Percentiles rank a stretch among this genome's conserved stretches.
phyloP scores from a whole-genome alignment of 352 stramenopile species.

The Globisporangium viniferum region DNA sequence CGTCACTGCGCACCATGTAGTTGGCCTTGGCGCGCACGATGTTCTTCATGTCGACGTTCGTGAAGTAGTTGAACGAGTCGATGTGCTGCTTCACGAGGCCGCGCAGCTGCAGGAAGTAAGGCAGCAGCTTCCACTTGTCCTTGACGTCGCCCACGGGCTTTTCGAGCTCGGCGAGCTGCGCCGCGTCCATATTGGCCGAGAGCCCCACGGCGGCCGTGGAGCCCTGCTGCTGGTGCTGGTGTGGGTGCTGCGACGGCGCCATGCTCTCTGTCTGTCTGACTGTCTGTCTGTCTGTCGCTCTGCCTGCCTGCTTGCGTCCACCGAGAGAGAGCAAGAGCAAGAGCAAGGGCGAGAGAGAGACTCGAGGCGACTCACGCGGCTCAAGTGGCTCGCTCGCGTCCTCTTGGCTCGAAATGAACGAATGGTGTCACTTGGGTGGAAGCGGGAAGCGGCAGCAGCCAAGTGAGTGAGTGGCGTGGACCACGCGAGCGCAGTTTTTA shows the following conservation, averaged over 20 bases:
- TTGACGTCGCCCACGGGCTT: slow-evolving; percentile 76
- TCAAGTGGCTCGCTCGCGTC: slow-evolving; percentile 1
- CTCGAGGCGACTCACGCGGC: not conserved
- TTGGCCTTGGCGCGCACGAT: slow-evolving; percentile 95
- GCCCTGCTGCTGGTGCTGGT: slow-evolving; percentile 2
- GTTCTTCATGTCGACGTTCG: slow-evolving; percentile 98
- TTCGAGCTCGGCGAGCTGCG: slow-evolving; percentile 56
- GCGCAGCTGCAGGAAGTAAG: slow-evolving; percentile 95
- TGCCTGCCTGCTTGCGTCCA: not conserved
- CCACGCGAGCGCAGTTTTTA: not conserved
- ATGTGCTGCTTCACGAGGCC: slow-evolving; percentile 98
- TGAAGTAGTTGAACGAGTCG: slow-evolving; percentile 99
- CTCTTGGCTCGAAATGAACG: slow-evolving; percentile 5
- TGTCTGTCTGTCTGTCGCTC: not conserved
- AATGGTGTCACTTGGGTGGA: slow-evolving; percentile 12
- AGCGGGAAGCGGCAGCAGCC: not conserved
- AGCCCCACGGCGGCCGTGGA: slow-evolving; percentile 11
- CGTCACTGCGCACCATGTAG: slow-evolving; percentile 87
- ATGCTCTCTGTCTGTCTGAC: not conserved
- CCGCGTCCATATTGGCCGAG: slow-evolving; percentile 11
- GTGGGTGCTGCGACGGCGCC: slow-evolving; percentile 10
- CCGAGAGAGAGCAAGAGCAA: not conserved
- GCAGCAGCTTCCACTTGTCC: slow-evolving; percentile 99
- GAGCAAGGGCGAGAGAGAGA: not conserved
- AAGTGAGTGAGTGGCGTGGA: not conserved